Percentiles rank a stretch among this genome's conserved stretches.
These are phyloP conservation scores for Ceratocystis diversiconidia DNA, from an alignment of 2,329 filamentous ascomycete species.

Conservation along the genomic window DNA sequence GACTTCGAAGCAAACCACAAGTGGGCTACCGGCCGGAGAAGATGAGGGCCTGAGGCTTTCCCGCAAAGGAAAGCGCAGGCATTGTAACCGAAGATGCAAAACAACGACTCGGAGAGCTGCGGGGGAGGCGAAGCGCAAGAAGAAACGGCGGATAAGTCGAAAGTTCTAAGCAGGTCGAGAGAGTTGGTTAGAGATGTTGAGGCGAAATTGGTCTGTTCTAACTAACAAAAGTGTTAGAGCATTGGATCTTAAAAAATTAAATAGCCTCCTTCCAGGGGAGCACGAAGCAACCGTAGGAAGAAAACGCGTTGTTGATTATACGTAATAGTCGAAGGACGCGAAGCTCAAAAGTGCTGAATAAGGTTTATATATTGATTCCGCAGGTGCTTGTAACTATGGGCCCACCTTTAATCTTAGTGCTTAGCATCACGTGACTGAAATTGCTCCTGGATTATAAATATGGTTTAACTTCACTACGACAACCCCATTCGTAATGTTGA, in stretches of 20 bases:
- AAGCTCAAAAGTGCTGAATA: not conserved
- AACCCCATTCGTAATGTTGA: not conserved
- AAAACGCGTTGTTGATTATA: not conserved
- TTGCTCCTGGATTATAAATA: not conserved
- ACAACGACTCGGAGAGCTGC: constrained; percentile 54
- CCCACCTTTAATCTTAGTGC: not conserved
- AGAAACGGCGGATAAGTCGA: not conserved
- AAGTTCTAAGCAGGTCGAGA: constrained; percentile 8
- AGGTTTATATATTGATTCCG: too few relatives aligned
- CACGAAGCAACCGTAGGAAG: not conserved
- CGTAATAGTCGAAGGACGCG: too few relatives aligned
- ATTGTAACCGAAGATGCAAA: constrained; percentile 7
- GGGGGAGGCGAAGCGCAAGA: constrained; percentile 56
- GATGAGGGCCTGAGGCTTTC: constrained; percentile 18
- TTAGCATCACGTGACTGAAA: not conserved
- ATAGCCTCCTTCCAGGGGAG: not conserved
- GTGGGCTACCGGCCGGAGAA: constrained; percentile 33
- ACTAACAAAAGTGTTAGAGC: not conserved
- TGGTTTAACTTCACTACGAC: too few relatives aligned
- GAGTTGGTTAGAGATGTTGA: not conserved
- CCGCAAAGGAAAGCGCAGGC: constrained; percentile 3
- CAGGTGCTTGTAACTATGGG: not conserved
- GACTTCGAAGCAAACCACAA: constrained; percentile 27
- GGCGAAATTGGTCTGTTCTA: not conserved
- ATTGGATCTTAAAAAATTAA: not conserved